phyloP scores from a whole-genome alignment of 169 alveolate genomes.

The Cryptosporidium ubiquitum region DNA sequence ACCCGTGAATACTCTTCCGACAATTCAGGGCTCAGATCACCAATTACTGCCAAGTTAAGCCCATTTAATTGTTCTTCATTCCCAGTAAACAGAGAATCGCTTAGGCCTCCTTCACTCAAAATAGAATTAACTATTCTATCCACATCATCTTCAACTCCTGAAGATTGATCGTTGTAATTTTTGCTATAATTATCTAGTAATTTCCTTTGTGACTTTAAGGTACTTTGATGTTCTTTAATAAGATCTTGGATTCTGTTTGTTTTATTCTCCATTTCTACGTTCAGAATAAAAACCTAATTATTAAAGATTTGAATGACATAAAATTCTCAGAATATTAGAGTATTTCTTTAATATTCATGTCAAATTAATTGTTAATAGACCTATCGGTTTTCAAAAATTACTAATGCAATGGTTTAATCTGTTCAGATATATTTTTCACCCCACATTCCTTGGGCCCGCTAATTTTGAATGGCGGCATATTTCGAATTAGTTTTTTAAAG shows the following conservation, averaged over 20 bases:
- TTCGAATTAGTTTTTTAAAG: not conserved
- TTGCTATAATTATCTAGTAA: constrained; percentile 22
- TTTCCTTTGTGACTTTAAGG: constrained; percentile 57
- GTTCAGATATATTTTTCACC: not conserved
- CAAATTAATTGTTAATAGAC: not conserved
- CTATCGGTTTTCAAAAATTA: not conserved
- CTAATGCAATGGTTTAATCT: not conserved
- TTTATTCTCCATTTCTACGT: constrained; percentile 5
- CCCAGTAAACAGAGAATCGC: constrained; percentile 16
- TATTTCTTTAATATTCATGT: not conserved
- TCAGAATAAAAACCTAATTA: not conserved
- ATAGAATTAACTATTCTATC: constrained; percentile 50
- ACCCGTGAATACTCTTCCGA: not conserved
- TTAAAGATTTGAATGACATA: not conserved
- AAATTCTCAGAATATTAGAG: not conserved
- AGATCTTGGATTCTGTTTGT: constrained; percentile 61
- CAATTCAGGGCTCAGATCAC: constrained; percentile 7
- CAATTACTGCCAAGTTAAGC: not conserved
- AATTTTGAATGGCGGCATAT: not conserved
- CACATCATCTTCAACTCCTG: constrained; percentile 8
- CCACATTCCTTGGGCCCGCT: not conserved
- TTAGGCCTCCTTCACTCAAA: constrained; percentile 48
- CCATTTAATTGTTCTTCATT: constrained; percentile 28
- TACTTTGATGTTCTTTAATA: constrained; percentile 40
- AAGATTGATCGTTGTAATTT: not conserved